Evolutionary conservation across 129 eudicot genomes (phyloP).

Genomic region (Apium graveolens): DNA sequence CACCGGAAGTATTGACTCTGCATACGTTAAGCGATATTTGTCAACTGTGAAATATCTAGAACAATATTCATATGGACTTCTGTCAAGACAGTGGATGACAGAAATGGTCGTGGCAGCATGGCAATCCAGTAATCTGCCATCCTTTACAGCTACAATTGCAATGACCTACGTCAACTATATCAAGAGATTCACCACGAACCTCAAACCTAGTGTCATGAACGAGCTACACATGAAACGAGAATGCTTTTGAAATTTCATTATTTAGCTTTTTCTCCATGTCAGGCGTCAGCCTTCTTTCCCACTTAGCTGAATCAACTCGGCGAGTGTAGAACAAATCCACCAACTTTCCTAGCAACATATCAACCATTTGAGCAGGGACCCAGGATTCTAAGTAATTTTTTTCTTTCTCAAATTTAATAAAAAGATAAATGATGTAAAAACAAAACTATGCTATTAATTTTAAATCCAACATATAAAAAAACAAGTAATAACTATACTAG

Average conservation of each 20-base stretch:
- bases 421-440: no score
- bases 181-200: conserved; percentile 57
- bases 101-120: conserved; percentile 88
- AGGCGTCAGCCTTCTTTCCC: conserved; percentile 69
- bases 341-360: conserved; percentile 65
- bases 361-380: conserved; percentile 85
- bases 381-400: no score
- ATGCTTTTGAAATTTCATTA: conserved; percentile 41
- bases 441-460: no score
- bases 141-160: conserved; percentile 84
- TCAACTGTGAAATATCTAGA: conserved; percentile 62
- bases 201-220: conserved; percentile 63
- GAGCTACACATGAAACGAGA: conserved; percentile 37
- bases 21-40: conserved; percentile 59
- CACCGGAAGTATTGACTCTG: conserved; percentile 66
- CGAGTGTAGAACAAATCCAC: conserved; percentile 69
- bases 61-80: conserved; percentile 69
- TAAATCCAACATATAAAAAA: no score
- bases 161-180: conserved; percentile 59
- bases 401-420: no score
- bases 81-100: conserved; percentile 54
- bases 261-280: conserved; percentile 68
- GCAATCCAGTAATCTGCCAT: conserved; percentile 87
- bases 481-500: no score
- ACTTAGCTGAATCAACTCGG: conserved; percentile 60